A percentile compares a stretch with the other conserved stretches of the same genome.
phyloP scores from a whole-genome alignment of 306 rosid species.

The Datisca glomerata region DNA sequence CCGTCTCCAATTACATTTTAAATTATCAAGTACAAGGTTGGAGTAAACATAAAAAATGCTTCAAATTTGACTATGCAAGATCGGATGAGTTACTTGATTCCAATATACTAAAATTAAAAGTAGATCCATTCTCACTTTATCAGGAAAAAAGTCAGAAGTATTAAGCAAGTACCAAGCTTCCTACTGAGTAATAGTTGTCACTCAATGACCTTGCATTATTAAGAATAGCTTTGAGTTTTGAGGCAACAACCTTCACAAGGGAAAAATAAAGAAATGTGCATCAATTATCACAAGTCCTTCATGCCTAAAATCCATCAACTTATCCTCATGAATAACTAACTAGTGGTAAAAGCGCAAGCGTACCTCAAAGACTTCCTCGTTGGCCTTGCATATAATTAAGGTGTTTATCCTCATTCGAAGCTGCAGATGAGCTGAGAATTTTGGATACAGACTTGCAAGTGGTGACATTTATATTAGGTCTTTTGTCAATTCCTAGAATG shows the following conservation, averaged over 20 bases:
- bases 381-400: conserved; percentile 50
- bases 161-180: conserved; percentile 51
- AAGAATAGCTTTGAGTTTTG: conserved; percentile 41
- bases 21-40: no score
- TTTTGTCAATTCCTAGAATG: conserved; percentile 53
- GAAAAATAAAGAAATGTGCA: conserved; percentile 10
- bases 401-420: conserved; percentile 50
- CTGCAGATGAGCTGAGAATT: conserved; percentile 39
- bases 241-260: conserved; percentile 44
- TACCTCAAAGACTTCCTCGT: conserved; percentile 54
- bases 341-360: conserved; percentile 1
- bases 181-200: conserved; percentile 62
- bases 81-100: neutral
- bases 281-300: no score
- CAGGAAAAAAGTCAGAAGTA: neutral
- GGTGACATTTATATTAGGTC: conserved; percentile 29
- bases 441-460: conserved; percentile 56
- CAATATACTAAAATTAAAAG: neutral
- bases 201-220: conserved; percentile 57
- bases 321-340: conserved; percentile 10
- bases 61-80: no score
- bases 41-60: no score
- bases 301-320: no score
- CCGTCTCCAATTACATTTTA: no score
- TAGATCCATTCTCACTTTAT: neutral